These are phyloP conservation scores for Albophoma yamanashiensis DNA, from an alignment of 2,329 filamentous ascomycete species.

Conservation along the genomic window DNA sequence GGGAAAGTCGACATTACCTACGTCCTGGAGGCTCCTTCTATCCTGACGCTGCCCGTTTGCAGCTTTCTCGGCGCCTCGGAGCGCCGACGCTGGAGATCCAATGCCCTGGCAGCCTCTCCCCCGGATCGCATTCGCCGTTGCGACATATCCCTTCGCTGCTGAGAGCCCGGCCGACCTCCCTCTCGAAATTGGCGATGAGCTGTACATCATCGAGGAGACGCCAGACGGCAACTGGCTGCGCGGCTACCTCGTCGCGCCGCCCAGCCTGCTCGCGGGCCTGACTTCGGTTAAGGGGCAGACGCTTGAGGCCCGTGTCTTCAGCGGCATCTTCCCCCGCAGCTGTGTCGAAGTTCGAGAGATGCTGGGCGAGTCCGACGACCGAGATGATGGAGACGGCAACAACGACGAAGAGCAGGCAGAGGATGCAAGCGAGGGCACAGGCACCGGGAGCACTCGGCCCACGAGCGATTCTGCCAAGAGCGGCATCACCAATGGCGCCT, in stretches of 20 bases:
- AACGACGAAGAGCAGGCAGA: slow-evolving; percentile 23
- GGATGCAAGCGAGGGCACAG: slow-evolving; percentile 18
- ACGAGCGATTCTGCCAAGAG: slow-evolving; percentile 43
- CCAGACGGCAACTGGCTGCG: slow-evolving; percentile 87
- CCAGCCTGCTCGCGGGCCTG: slow-evolving; percentile 81
- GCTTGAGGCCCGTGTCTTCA: slow-evolving; percentile 90
- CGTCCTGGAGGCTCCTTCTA: background rate
- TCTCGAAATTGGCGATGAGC: slow-evolving; percentile 93
- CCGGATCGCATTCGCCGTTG: slow-evolving; percentile 95
- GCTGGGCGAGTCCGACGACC: slow-evolving; percentile 60
- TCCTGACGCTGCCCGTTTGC: background rate
- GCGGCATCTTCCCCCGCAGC: slow-evolving; percentile 91
- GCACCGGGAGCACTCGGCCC: slow-evolving; percentile 16
- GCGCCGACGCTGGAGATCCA: slow-evolving; percentile 17
- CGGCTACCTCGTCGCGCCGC: slow-evolving; percentile 89
- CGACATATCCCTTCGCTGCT: slow-evolving; percentile 86
- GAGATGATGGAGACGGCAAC: slow-evolving; percentile 33
- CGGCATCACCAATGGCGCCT: slow-evolving; percentile 29
- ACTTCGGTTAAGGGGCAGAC: slow-evolving; percentile 88
- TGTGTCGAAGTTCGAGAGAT: slow-evolving; percentile 94
- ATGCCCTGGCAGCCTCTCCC: slow-evolving; percentile 98
- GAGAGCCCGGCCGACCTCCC: slow-evolving; percentile 83
- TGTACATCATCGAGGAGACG: slow-evolving; percentile 97
- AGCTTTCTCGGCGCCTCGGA: background rate
- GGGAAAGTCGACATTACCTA: slow-evolving; percentile 3